phyloP scores from a whole-genome alignment of 2,329 filamentous ascomycete species.

The Stagonosporopsis cucurbitacearum region DNA sequence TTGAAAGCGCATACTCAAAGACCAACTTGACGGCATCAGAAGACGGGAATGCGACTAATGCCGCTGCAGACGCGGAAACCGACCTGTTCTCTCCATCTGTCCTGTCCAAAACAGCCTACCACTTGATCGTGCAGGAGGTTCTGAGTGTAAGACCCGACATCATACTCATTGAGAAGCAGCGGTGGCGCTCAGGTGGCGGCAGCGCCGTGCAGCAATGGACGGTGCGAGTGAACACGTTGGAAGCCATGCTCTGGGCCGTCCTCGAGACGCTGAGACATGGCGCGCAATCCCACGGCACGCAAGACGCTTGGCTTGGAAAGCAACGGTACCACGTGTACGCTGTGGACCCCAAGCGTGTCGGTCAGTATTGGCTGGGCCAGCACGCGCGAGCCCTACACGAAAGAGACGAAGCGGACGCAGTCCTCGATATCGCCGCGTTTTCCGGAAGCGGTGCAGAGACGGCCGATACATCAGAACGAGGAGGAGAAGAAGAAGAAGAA shows the following conservation, averaged over 20 bases:
- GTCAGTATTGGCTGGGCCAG: slow-evolving; percentile 44
- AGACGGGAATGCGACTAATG: background rate
- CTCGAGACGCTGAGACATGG: slow-evolving; percentile 29
- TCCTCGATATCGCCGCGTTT: slow-evolving; percentile 1
- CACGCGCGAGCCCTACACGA: slow-evolving; percentile 16
- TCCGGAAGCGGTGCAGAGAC: slow-evolving; percentile 15
- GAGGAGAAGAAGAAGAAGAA: too few relatives aligned
- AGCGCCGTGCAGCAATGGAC: slow-evolving; percentile 81
- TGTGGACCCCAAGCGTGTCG: slow-evolving; percentile 49
- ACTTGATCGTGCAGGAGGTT: slow-evolving; percentile 58
- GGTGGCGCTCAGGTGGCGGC: slow-evolving; percentile 68
- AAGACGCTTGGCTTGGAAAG: background rate
- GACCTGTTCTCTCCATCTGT: slow-evolving; percentile 60
- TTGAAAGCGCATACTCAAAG: background rate
- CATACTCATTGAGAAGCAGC: slow-evolving; percentile 72
- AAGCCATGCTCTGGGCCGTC: slow-evolving; percentile 79
- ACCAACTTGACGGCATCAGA: background rate
- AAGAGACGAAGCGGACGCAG: slow-evolving; percentile 14
- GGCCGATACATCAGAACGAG: background rate
- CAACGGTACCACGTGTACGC: slow-evolving; percentile 28
- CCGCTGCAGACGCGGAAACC: slow-evolving; percentile 7
- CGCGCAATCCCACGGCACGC: background rate
- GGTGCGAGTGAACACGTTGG: slow-evolving; percentile 78
- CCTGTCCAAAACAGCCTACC: slow-evolving; percentile 64
- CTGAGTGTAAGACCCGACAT: slow-evolving; percentile 66